Conservation (phyloP, 768 basidiomycete species). For the Tylopilus sp. region DNA sequence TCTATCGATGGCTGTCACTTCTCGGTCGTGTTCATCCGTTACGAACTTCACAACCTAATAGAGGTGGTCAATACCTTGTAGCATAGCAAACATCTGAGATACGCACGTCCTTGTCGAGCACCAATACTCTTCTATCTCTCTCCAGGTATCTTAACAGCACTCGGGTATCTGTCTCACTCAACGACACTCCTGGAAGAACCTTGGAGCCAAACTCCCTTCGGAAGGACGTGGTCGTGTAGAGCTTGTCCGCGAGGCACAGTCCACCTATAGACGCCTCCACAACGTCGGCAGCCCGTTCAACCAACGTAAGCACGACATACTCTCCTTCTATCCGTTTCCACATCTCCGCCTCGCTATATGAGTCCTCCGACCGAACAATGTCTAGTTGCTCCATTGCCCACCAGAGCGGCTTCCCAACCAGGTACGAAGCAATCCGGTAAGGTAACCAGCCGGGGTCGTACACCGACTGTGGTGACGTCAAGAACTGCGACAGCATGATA, state of each 20-base stretch:
- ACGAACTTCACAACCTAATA: constrained; percentile 81
- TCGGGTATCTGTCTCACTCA: constrained; percentile 63
- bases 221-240: constrained; percentile 65
- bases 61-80: not conserved
- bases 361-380: constrained; percentile 61
- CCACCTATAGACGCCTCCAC: constrained; percentile 45
- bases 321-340: constrained; percentile 67
- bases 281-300: constrained; percentile 64
- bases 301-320: constrained; percentile 62
- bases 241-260: constrained; percentile 46
- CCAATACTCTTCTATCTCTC: constrained; percentile 64
- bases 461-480: constrained; percentile 54
- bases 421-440: constrained; percentile 61
- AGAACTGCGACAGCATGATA: constrained; percentile 52
- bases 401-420: constrained; percentile 79
- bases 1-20: constrained; percentile 73
- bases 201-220: constrained; percentile 49
- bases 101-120: constrained; percentile 66
- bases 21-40: constrained; percentile 30
- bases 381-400: constrained; percentile 84
- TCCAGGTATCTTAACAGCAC: constrained; percentile 76
- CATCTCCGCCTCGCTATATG: constrained; percentile 39
- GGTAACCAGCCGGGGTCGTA: constrained; percentile 70
- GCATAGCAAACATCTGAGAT: not conserved
- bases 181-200: constrained; percentile 38